Conservation (phyloP, 2,329 filamentous ascomycete genomes). For the Colletotrichum sp. region DNA sequence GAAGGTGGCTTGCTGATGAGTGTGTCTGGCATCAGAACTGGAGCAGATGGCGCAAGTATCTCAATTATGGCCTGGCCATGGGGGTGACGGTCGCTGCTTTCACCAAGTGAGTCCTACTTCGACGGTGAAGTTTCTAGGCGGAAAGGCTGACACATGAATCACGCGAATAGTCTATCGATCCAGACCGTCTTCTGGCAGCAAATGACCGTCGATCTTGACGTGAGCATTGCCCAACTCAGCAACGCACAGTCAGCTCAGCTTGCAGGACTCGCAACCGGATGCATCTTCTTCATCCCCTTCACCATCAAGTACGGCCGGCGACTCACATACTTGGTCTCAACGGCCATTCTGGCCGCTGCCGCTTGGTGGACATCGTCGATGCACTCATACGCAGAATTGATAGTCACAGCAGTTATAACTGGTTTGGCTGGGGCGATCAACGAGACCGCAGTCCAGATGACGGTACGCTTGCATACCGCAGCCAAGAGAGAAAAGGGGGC, state of each 20-base stretch:
- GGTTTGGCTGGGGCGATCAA: slow-evolving; percentile 42
- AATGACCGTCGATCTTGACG: slow-evolving; percentile 33
- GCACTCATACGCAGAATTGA: slow-evolving; percentile 9
- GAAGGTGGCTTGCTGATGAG: background rate
- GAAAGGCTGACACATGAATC: background rate
- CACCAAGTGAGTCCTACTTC: slow-evolving; percentile 22
- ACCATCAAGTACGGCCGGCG: slow-evolving; percentile 39
- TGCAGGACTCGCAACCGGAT: slow-evolving; percentile 36
- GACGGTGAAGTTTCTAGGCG: no score
- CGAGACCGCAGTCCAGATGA: slow-evolving; percentile 42
- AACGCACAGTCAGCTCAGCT: slow-evolving; percentile 31
- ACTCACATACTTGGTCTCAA: slow-evolving; percentile 30
- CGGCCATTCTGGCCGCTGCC: slow-evolving; percentile 16
- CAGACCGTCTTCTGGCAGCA: slow-evolving; percentile 37
- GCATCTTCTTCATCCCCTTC: slow-evolving; percentile 38
- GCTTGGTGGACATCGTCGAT: slow-evolving; percentile 19
- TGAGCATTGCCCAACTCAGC: slow-evolving; percentile 29
- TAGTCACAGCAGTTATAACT: slow-evolving; percentile 25
- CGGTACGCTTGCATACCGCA: slow-evolving; percentile 8
- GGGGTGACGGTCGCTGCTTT: slow-evolving; percentile 32
- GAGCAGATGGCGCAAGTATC: slow-evolving; percentile 30
- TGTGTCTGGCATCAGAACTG: slow-evolving; percentile 29
- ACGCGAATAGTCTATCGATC: slow-evolving; percentile 13
- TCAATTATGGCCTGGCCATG: slow-evolving; percentile 32
- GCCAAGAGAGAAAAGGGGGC: background rate